Percentiles rank a stretch among this genome's conserved stretches.
phyloP scores from a whole-genome alignment of 2,329 filamentous ascomycete species.

The Botryotinia calthae region DNA sequence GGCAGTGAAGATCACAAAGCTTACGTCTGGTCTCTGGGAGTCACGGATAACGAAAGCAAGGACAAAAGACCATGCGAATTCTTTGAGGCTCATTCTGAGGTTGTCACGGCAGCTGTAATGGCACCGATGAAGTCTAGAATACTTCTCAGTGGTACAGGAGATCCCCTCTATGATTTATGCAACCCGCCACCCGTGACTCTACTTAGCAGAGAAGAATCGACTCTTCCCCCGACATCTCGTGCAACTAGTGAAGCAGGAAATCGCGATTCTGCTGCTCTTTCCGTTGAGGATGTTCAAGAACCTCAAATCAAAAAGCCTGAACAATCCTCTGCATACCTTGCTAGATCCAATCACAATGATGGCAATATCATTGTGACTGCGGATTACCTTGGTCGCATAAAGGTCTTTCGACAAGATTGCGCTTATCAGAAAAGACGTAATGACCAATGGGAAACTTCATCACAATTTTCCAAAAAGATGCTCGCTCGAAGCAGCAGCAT shows the following conservation, averaged over 20 bases:
- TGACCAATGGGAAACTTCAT: conserved; percentile 75
- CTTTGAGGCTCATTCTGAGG: conserved; percentile 85
- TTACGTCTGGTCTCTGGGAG: conserved; percentile 80
- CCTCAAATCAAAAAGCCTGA: conserved; percentile 49
- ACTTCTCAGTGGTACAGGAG: conserved; percentile 71
- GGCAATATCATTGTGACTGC: conserved; percentile 93
- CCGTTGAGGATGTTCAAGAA: conserved; percentile 27
- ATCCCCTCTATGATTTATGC: conserved; percentile 94
- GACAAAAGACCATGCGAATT: conserved; percentile 83
- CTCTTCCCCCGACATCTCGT: conserved; percentile 45
- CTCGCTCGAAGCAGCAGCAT: conserved; percentile 36
- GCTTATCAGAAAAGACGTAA: conserved; percentile 74
- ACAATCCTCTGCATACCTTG: conserved; percentile 73
- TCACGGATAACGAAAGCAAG: conserved; percentile 52
- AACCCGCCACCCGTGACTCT: conserved; percentile 89
- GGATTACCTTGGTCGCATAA: conserved; percentile 84
- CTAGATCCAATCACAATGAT: conserved; percentile 70
- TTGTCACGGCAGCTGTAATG: conserved; percentile 85
- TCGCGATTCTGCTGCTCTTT: conserved; percentile 27
- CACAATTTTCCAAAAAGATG: conserved; percentile 61
- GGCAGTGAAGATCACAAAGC: conserved; percentile 88
- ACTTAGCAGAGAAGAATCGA: conserved; percentile 67
- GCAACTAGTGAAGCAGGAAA: conserved; percentile 28
- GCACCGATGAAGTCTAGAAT: conserved; percentile 77
- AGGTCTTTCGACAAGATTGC: conserved; percentile 86